These are phyloP conservation scores for Lactarius hatsudake DNA, from an alignment of 768 basidiomycete species.

Conservation along the genomic window DNA sequence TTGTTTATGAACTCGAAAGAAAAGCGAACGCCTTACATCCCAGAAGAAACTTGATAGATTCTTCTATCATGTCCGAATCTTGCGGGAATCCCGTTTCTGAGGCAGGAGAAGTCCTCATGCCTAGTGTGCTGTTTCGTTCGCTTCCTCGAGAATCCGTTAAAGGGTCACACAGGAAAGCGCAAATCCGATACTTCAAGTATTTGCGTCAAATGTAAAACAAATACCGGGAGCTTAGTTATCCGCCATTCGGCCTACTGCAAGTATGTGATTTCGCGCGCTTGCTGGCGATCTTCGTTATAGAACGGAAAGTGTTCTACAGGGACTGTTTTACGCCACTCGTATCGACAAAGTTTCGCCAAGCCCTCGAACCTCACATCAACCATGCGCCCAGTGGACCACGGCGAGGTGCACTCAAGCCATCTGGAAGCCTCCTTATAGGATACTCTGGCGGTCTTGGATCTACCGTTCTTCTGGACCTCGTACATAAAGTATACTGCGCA, in stretches of 20 bases:
- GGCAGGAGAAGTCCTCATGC: constrained; percentile 57
- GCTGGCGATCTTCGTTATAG: not conserved
- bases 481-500: constrained; percentile 57
- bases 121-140: constrained; percentile 44
- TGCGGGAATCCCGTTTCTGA: constrained; percentile 67
- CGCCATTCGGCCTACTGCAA: constrained; percentile 85
- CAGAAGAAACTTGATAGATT: not conserved
- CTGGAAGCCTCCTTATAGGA: constrained; percentile 64
- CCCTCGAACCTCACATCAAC: constrained; percentile 64
- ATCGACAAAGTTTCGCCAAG: constrained; percentile 58
- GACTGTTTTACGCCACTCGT: constrained; percentile 67
- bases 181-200: constrained; percentile 64
- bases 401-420: constrained; percentile 59
- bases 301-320: constrained; percentile 34
- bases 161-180: constrained; percentile 46
- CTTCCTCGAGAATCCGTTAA: not conserved
- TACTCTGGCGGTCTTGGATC: constrained; percentile 82
- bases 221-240: constrained; percentile 64
- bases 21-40: not conserved
- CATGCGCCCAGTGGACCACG: constrained; percentile 51
- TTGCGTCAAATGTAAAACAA: constrained; percentile 75
- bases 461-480: constrained; percentile 65
- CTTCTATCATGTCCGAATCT: constrained; percentile 25
- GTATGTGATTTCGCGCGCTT: constrained; percentile 39
- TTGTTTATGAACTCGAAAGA: not conserved